Evolutionary conservation across 2,329 filamentous ascomycete genomes (phyloP).

Genomic region (Fusarium siculi): DNA sequence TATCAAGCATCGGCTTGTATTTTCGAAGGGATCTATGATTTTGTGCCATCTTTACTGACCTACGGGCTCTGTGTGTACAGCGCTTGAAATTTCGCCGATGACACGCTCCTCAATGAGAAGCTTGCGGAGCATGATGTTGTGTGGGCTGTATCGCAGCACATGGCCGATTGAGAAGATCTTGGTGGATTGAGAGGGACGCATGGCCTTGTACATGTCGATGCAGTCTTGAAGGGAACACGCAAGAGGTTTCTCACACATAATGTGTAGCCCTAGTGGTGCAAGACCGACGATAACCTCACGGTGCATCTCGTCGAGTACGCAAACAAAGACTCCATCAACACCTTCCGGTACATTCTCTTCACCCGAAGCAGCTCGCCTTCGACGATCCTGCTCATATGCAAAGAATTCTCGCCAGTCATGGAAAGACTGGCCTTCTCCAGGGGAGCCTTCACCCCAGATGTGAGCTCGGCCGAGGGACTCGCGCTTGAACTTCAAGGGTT

Average conservation of each 20-base stretch:
- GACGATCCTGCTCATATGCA: conserved; percentile 73
- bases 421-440: conserved; percentile 75
- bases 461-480: conserved; percentile 74
- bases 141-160: conserved; percentile 91
- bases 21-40: background rate
- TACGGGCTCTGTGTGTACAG: conserved; percentile 93
- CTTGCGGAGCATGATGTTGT: conserved; percentile 86
- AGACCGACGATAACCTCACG: conserved; percentile 81
- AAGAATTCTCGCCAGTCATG: conserved; percentile 79
- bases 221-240: conserved; percentile 84
- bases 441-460: conserved; percentile 71
- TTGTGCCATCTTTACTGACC: background rate
- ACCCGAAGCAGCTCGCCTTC: conserved; percentile 62
- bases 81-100: conserved; percentile 85
- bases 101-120: conserved; percentile 78
- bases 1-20: background rate
- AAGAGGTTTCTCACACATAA: conserved; percentile 96
- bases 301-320: conserved; percentile 89
- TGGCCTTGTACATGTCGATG: conserved; percentile 74
- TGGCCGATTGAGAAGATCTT: conserved; percentile 90
- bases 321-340: conserved; percentile 71
- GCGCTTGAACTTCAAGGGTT: conserved; percentile 83
- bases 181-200: conserved; percentile 51
- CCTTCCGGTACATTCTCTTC: conserved; percentile 60
- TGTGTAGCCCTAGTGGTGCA: conserved; percentile 76